These are phyloP conservation scores for Yarrowia phangngaensis DNA, from an alignment of 805 yeast genomes.

Conservation along the genomic window DNA sequence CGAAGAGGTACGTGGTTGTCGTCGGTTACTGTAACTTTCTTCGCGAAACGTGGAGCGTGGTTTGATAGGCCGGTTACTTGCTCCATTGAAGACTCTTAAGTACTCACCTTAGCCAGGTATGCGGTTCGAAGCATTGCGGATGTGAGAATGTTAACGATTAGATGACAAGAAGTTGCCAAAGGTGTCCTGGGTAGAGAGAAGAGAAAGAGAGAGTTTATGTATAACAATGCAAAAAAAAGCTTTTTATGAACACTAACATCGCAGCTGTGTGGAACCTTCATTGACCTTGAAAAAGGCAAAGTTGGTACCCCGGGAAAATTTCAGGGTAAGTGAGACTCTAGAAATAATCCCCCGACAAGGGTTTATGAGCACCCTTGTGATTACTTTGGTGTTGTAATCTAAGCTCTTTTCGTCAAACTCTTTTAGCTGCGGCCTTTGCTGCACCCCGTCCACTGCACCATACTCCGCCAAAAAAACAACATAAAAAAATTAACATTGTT, in stretches of 20 bases:
- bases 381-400: no score
- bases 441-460: constrained; percentile 22
- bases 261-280: constrained; percentile 16
- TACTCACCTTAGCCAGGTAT: constrained; percentile 27
- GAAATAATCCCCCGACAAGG: no score
- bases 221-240: constrained; percentile 15
- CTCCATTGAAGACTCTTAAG: constrained; percentile 1
- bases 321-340: no score
- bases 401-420: no score
- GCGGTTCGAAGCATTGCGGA: constrained; percentile 27
- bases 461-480: constrained; percentile 20
- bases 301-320: no score
- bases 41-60: no score
- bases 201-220: constrained; percentile 26
- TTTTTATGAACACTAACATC: no score
- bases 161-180: constrained; percentile 27
- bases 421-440: no score
- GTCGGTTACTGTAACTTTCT: constrained; percentile 4
- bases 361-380: no score
- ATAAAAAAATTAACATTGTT: constrained; percentile 23
- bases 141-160: constrained; percentile 23
- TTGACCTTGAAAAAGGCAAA: no score
- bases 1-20: constrained; percentile 1
- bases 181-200: constrained; percentile 25
- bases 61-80: neutral